phyloP scores from a whole-genome alignment of 2,329 filamentous ascomycete genomes.

The Pseudomassariella vexata region DNA sequence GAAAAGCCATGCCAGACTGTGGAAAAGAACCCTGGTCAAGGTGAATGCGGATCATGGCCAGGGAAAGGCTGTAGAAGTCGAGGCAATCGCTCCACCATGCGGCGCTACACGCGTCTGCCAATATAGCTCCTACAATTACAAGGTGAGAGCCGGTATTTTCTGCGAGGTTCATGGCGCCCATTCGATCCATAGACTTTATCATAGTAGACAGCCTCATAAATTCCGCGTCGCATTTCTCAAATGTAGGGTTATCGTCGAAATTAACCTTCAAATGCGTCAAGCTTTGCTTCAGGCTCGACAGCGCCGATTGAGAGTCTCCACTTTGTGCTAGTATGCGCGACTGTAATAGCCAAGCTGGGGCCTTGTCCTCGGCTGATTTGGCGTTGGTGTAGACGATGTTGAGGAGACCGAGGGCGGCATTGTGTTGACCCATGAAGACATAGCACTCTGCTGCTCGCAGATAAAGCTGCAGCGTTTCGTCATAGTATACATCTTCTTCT shows the following conservation, averaged over 20 bases:
- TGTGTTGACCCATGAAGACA: conserved; percentile 68
- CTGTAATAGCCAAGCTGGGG: conserved; percentile 76
- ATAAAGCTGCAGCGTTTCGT: conserved; percentile 77
- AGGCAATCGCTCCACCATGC: conserved; percentile 70
- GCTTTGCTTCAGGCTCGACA: conserved; percentile 65
- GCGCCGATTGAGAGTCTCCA: conserved; percentile 65
- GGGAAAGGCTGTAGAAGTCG: conserved; percentile 65
- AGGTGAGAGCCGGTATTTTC: conserved; percentile 48
- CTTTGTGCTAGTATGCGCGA: conserved; percentile 71
- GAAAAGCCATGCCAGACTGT: conserved; percentile 62
- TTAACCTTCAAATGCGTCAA: conserved; percentile 63
- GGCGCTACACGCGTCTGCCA: conserved; percentile 63
- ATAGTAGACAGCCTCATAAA: conserved; percentile 60
- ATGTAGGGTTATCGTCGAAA: conserved; percentile 60
- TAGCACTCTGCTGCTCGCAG: conserved; percentile 78
- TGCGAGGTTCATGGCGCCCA: conserved; percentile 35
- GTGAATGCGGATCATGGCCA: conserved; percentile 63
- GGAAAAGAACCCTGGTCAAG: conserved; percentile 59
- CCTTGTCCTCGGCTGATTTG: conserved; percentile 70
- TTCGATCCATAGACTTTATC: conserved; percentile 52
- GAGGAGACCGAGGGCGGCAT: conserved; percentile 63
- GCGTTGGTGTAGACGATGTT: conserved; percentile 65
- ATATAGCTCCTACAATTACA: conserved; percentile 61
- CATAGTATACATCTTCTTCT: conserved; percentile 69
- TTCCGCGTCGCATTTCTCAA: conserved; percentile 70